Conservation (phyloP, 805 yeast species). For the Nakazawaea laoshanensis region DNA sequence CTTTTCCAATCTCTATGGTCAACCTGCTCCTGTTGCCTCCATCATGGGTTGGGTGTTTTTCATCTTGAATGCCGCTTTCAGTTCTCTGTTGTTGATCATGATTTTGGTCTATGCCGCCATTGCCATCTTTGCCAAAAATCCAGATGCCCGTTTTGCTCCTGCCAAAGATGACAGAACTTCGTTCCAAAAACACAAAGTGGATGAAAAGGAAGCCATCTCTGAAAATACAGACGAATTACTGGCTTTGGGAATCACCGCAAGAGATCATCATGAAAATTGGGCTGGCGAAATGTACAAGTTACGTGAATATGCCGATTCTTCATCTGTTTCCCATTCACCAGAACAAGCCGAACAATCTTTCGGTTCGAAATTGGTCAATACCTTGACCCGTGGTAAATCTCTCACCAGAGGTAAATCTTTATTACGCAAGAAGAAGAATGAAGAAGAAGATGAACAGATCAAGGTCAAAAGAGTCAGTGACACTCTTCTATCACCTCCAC, state of each 20-base stretch:
- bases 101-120: conserved; percentile 59
- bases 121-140: conserved; percentile 69
- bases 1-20: conserved; percentile 78
- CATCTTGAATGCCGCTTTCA: conserved; percentile 81
- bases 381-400: conserved; percentile 34
- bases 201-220: conserved; percentile 16
- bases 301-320: conserved; percentile 23
- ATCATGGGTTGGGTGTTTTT: conserved; percentile 92
- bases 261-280: conserved; percentile 71
- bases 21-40: conserved; percentile 68
- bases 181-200: conserved; percentile 42
- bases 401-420: conserved; percentile 12
- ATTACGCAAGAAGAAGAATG: conserved; percentile 12
- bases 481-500: conserved; percentile 8
- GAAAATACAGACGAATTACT: conserved; percentile 30
- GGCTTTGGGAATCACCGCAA: conserved; percentile 78
- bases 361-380: conserved; percentile 34
- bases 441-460: conserved; percentile 11
- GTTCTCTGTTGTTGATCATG: conserved; percentile 62
- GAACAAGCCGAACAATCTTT: conserved; percentile 22
- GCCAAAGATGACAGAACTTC: conserved; percentile 90
- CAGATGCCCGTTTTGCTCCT: conserved; percentile 82
- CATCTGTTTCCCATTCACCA: conserved; percentile 5
- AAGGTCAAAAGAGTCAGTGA: conserved; percentile 11
- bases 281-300: conserved; percentile 54